These are phyloP conservation scores for Phaseolus lunatus DNA, from an alignment of 306 rosid species.

Conservation along the genomic window DNA sequence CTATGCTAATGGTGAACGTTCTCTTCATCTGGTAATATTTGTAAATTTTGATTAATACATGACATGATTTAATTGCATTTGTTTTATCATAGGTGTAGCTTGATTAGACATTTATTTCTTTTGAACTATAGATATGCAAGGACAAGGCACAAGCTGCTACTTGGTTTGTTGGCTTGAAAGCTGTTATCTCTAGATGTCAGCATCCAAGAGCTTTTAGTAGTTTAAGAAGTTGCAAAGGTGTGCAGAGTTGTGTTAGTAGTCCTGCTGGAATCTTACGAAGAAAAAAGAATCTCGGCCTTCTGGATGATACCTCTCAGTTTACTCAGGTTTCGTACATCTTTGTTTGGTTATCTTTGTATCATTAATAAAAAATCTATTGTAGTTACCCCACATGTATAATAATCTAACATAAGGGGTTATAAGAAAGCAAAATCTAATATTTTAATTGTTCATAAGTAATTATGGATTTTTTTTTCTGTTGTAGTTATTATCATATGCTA, in stretches of 20 bases:
- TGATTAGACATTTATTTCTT: conserved; percentile 23
- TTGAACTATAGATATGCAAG: conserved; percentile 70
- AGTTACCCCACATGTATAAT: not conserved
- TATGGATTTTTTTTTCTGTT: not conserved
- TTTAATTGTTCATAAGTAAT: not conserved
- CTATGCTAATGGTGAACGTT: conserved; percentile 72
- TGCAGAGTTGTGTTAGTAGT: conserved; percentile 82
- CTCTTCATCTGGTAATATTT: conserved; percentile 80
- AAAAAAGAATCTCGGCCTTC: conserved; percentile 82
- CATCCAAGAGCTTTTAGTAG: conserved; percentile 56
- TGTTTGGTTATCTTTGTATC: conserved; percentile 2
- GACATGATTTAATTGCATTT: conserved; percentile 24
- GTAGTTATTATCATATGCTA: not conserved
- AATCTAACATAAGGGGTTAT: not conserved
- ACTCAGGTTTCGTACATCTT: conserved; percentile 66
- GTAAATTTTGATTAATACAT: not conserved
- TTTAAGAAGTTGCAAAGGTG: conserved; percentile 71
- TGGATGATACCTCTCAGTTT: conserved; percentile 63
- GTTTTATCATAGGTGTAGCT: conserved; percentile 28
- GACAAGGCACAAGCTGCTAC: conserved; percentile 80
- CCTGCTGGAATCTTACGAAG: conserved; percentile 82
- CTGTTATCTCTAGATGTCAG: conserved; percentile 62
- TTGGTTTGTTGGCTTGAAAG: conserved; percentile 84
- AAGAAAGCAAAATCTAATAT: not conserved
- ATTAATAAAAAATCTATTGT: not conserved